Conservation (phyloP, 2,329 filamentous ascomycete species). For the Intubia oerlemansii region DNA sequence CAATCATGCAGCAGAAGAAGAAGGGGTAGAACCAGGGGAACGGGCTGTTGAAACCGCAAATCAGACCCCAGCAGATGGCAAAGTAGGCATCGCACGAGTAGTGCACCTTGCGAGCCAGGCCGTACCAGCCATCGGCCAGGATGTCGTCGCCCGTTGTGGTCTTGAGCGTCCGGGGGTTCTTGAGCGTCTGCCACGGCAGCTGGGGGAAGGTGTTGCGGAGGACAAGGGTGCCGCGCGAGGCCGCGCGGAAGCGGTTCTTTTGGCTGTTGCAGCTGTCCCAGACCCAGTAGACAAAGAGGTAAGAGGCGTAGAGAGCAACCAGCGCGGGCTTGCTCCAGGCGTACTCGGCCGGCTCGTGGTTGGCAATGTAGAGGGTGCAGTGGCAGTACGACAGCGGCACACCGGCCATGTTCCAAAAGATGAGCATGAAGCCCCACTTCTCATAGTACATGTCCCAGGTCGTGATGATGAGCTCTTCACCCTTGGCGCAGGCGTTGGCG, state of each 20-base stretch:
- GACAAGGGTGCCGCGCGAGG: slow-evolving; percentile 41
- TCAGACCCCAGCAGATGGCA: slow-evolving; percentile 56
- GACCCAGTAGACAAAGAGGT: slow-evolving; percentile 61
- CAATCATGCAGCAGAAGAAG: slow-evolving; percentile 68
- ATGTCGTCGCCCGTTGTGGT: slow-evolving; percentile 49
- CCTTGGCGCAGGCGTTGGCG: slow-evolving; percentile 64
- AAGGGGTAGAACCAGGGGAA: slow-evolving; percentile 84
- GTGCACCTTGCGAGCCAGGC: slow-evolving; percentile 53
- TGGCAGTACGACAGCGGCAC: slow-evolving; percentile 69
- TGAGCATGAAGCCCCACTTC: slow-evolving; percentile 78
- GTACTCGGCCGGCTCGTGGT: slow-evolving; percentile 49
- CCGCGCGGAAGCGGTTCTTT: slow-evolving; percentile 62
- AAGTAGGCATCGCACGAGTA: slow-evolving; percentile 69
- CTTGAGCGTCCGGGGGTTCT: slow-evolving; percentile 51
- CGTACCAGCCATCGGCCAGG: slow-evolving; percentile 59
- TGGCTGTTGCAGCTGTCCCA: slow-evolving; percentile 72
- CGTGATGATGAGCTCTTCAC: slow-evolving; percentile 59
- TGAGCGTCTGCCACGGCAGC: slow-evolving; percentile 53
- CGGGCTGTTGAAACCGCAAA: slow-evolving; percentile 57
- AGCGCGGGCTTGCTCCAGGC: slow-evolving; percentile 42
- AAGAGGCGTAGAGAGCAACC: slow-evolving; percentile 35
- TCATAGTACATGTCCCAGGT: slow-evolving; percentile 84
- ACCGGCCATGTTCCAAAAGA: slow-evolving; percentile 74
- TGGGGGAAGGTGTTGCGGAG: slow-evolving; percentile 58
- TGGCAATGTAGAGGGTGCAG: slow-evolving; percentile 62